phyloP scores from a whole-genome alignment of 2,329 filamentous ascomycete species.

The Aspergillus caelatus region DNA sequence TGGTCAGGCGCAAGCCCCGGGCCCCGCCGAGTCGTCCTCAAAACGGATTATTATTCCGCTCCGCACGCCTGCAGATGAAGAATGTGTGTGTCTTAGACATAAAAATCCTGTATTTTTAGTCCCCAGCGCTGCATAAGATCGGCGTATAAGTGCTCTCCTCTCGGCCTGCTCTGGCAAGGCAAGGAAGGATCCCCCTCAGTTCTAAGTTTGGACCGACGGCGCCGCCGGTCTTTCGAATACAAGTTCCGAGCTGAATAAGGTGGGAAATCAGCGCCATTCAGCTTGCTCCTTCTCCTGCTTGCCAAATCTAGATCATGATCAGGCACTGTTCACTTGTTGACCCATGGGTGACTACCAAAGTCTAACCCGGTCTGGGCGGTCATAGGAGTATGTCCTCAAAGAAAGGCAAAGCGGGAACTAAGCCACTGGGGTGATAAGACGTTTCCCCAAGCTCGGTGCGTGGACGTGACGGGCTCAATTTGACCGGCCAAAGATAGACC shows the following conservation, averaged over 20 bases:
- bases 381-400: background rate
- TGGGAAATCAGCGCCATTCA: background rate
- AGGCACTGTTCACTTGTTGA: background rate
- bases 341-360: background rate
- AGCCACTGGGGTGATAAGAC: background rate
- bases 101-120: background rate
- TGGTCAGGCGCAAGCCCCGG: background rate
- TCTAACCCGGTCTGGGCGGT: background rate
- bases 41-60: constrained; percentile 5
- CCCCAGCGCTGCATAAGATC: constrained; percentile 3
- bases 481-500: background rate
- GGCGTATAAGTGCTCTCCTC: background rate
- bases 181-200: background rate
- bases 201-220: background rate
- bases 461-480: background rate
- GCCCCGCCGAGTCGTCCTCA: background rate
- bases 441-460: background rate
- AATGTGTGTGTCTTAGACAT: constrained; percentile 4
- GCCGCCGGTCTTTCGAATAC: background rate
- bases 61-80: background rate
- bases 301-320: background rate
- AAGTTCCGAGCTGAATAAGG: background rate
- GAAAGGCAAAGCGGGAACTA: constrained; percentile 1
- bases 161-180: background rate
- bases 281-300: background rate